Conservation (phyloP, 179 eudicot species). For the Carnegiea gigantea region DNA sequence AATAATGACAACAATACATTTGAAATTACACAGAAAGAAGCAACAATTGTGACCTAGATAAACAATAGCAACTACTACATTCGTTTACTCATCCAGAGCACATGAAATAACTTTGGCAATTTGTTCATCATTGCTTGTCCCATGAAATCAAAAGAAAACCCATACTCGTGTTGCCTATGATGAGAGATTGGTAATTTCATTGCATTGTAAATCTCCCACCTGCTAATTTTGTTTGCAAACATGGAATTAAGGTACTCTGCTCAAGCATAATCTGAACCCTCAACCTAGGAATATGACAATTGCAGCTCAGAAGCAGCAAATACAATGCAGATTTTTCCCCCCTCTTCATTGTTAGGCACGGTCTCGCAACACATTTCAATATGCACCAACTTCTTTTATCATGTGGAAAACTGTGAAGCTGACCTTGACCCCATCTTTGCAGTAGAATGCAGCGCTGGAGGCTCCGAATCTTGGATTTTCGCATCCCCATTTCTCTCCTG, state of each 20-base stretch:
- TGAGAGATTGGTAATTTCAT: neutral
- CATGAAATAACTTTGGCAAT: neutral
- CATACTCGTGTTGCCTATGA: neutral
- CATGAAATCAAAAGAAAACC: neutral
- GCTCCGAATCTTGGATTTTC: slow-evolving; percentile 65
- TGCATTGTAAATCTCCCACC: neutral
- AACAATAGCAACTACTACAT: neutral
- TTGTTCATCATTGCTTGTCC: neutral
- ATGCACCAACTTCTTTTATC: neutral
- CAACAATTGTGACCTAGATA: neutral
- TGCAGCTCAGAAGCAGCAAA: neutral
- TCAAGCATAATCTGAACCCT: neutral
- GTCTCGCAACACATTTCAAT: neutral
- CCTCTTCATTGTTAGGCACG: neutral
- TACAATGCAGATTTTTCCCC: neutral
- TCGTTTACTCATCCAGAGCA: neutral
- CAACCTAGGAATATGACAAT: neutral
- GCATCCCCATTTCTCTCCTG: slow-evolving; percentile 80
- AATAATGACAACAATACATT: too few relatives aligned
- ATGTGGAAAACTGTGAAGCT: slow-evolving; percentile 15
- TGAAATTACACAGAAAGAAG: neutral
- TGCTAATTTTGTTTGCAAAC: neutral
- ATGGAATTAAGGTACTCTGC: neutral
- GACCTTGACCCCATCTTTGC: slow-evolving; percentile 77
- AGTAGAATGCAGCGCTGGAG: slow-evolving; percentile 70